These are phyloP conservation scores for Paecilomyces variotii DNA, from an alignment of 2,329 filamentous ascomycete species.

Conservation along the genomic window DNA sequence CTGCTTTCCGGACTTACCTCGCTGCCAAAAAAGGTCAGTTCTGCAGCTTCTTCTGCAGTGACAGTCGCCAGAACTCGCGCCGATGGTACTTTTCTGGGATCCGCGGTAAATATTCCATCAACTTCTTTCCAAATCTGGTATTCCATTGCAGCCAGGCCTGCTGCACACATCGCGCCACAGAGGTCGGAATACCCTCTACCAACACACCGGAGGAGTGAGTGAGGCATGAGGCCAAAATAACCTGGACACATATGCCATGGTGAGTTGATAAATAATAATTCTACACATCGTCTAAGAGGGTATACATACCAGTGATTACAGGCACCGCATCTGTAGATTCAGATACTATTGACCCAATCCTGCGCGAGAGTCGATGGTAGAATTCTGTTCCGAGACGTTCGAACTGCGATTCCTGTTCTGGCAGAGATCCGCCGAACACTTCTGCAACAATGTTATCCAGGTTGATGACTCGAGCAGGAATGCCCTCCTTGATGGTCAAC, in stretches of 20 bases:
- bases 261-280: slow-evolving; percentile 20
- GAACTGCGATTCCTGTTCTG: background rate
- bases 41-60: slow-evolving; percentile 45
- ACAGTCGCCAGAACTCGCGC: slow-evolving; percentile 41
- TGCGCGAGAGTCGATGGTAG: background rate
- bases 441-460: background rate
- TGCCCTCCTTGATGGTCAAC: background rate
- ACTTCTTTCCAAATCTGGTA: slow-evolving; percentile 51
- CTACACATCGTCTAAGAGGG: background rate
- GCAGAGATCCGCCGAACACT: background rate
- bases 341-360: background rate
- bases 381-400: background rate
- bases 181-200: slow-evolving; percentile 42
- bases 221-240: slow-evolving; percentile 45
- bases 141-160: slow-evolving; percentile 41
- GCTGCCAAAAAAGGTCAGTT: slow-evolving; percentile 47
- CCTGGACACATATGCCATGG: slow-evolving; percentile 25
- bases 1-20: background rate
- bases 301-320: background rate
- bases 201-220: slow-evolving; percentile 41
- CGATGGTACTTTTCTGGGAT: slow-evolving; percentile 47
- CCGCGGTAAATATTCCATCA: slow-evolving; percentile 48
- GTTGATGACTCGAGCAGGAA: background rate
- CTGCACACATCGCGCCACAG: slow-evolving; percentile 15
- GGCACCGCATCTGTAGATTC: background rate